Base-by-base conservation (phyloP, 2,329 filamentous ascomycete genomes). In the Diaporthe helianthi region DNA sequence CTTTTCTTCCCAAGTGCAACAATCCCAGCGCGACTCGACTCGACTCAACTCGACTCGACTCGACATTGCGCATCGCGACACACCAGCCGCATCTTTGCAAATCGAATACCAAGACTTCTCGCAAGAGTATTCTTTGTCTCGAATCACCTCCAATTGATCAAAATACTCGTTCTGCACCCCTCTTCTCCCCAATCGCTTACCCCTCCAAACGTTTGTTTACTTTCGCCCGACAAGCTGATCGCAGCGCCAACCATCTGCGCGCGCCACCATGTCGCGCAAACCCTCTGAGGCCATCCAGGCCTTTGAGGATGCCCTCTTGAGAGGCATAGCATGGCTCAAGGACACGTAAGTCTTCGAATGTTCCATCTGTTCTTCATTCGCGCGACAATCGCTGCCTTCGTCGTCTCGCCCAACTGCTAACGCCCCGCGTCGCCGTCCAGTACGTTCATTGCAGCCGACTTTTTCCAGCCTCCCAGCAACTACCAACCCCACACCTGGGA, bases 401-500 rank as follows among this genome's bases (percentile, higher is more conserved):
- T 49, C 22, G 22, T 24, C 41, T 8, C 38, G 31, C 24, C 31
- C 29, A 22, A 29, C 22, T 29, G 31, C 65, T 67, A 12, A 67
- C 65, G 19, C 54, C 31, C 22, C 65, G 26, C 24, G 33, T n/a
- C 19, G 7, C 9, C 29, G 22, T 52, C 13, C 44, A 76, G 74
- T 19, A 44, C 51, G 29, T 71, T 71, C 13, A 73, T 78, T 55
- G 72, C 74, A 12, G 65, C 74, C 17, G 69, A 74, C 24, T 71
- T 69, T 68, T 73, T 78, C 66, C 68, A 73, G 3, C 75, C 76
- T 1, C 71, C 73, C 0, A 67, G 10, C 2, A 52, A 65, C 2
- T 72, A 74, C 2, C 71, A 73, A 29, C 72, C 77, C 44, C 61
- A 46, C 4, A 24, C 49, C 7, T 83, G 78, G 78, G 61, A 78